These are phyloP conservation scores for Saccharomycopsis selenospora DNA, from an alignment of 805 yeast genomes.

Conservation along the genomic window DNA sequence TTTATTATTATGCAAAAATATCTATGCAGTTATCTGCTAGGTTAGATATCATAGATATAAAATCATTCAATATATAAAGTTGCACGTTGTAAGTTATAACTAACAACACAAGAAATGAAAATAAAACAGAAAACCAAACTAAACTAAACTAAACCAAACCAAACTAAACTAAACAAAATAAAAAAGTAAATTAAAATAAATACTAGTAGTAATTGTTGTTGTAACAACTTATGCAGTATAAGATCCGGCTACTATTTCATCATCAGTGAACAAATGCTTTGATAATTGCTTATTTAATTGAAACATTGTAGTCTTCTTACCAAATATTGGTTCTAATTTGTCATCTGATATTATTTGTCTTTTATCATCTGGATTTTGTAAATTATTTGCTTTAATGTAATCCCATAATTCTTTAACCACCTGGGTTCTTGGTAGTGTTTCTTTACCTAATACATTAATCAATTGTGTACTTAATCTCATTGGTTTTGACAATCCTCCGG, in stretches of 20 bases:
- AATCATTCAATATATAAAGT: too few relatives aligned
- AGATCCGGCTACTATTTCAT: conserved; percentile 20
- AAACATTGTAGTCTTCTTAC: conserved; percentile 51
- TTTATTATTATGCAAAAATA: too few relatives aligned
- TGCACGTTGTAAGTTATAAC: too few relatives aligned
- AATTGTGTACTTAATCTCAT: conserved; percentile 45
- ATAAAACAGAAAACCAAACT: too few relatives aligned
- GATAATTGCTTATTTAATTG: conserved; percentile 48
- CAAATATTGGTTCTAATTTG: conserved; percentile 49
- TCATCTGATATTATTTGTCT: conserved; percentile 62
- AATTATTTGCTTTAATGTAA: conserved; percentile 51
- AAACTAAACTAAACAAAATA: too few relatives aligned
- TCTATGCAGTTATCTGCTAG: too few relatives aligned
- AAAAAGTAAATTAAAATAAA: too few relatives aligned
- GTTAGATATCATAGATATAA: too few relatives aligned
- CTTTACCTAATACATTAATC: conserved; percentile 39
- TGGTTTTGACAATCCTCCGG: conserved; percentile 32
- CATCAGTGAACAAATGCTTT: conserved; percentile 40
- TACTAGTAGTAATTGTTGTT: too few relatives aligned
- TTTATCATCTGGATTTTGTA: conserved; percentile 63
- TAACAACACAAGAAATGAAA: too few relatives aligned
- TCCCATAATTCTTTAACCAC: conserved; percentile 66
- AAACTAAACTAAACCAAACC: too few relatives aligned
- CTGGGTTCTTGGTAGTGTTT: conserved; percentile 51
- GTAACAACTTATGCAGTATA: too few relatives aligned